These are phyloP conservation scores for Neonectria neomacrospora DNA, from an alignment of 2,329 filamentous ascomycete species.

Conservation along the genomic window DNA sequence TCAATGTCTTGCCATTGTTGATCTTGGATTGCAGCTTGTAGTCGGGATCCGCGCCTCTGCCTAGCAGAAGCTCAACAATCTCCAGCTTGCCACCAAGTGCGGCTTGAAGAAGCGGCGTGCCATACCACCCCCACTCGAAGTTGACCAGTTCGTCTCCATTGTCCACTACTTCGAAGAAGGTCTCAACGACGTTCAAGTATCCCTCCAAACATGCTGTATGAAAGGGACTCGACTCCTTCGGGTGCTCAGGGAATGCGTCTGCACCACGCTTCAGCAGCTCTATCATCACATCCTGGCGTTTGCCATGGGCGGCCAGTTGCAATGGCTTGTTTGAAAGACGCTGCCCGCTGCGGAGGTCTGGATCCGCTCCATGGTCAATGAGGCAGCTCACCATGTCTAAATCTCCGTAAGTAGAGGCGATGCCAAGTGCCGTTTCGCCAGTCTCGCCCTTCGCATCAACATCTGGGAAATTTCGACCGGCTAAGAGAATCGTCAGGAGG, in stretches of 20 bases:
- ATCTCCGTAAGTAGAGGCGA: conserved; percentile 21
- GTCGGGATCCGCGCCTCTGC: conserved; percentile 28
- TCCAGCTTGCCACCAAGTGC: conserved; percentile 25
- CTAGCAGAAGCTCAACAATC: conserved; percentile 24
- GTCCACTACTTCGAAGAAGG: conserved; percentile 27
- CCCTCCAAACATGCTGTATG: conserved; percentile 26
- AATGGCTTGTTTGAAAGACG: conserved; percentile 25
- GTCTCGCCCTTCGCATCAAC: conserved; percentile 24
- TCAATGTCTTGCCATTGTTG: conserved; percentile 21
- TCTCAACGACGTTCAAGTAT: conserved; percentile 20
- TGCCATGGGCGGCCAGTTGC: conserved; percentile 18
- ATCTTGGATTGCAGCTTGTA: conserved; percentile 27
- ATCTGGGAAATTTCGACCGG: conserved; percentile 14
- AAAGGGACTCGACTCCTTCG: conserved; percentile 26
- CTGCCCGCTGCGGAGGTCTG: conserved; percentile 26
- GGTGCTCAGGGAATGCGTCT: conserved; percentile 17
- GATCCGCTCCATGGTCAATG: conserved; percentile 37
- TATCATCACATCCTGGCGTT: conserved; percentile 14
- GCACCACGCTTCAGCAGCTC: conserved; percentile 35
- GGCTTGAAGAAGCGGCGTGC: conserved; percentile 26
- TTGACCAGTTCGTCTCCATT: conserved; percentile 27
- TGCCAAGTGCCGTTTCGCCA: conserved; percentile 29
- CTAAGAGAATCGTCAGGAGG: conserved; percentile 25
- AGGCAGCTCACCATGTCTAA: conserved; percentile 29
- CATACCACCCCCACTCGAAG: conserved; percentile 35